Evolutionary conservation across 2,329 filamentous ascomycete species (phyloP), one percentile per base, ranked within the genome.

Genomic region (Dactylellina parvicollis): DNA sequence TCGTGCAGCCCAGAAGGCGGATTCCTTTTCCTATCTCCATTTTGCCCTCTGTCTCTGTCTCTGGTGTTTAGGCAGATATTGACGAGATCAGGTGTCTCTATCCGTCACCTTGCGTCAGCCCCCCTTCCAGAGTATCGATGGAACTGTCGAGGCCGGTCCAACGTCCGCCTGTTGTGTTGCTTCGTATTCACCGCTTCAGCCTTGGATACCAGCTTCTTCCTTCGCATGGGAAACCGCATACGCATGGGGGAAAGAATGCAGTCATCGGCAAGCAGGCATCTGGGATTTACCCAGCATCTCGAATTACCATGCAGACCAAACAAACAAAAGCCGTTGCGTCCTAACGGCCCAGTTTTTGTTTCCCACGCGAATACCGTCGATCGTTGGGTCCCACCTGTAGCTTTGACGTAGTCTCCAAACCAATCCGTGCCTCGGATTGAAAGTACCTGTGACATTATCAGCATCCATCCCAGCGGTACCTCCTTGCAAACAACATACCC

Each of bases 31-130:
- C 22, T 28, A 9, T 49, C 42, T 3, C 8, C 44, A 22, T 26
- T 30, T 49, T 20, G 20, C 12, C 14, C n/a, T 22, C 7, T 24
- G 20, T 22, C 20, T 30, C 28, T 55, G 28, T 38, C 34, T 56
- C 42, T 56, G 42, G 52, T 38, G 52, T 56, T 56, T 56, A 56
- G 52, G 52, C 52, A 56, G 52, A 56, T 54, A 42, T 56, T 42
- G 36, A 42, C 30, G 36, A 56, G 62, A 67, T 67, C 62, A 67
- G 52, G 62, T 56, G 62, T 42, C 52, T 47, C 26, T 36, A 59
- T 67, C 62, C 62, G 52, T 67, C 62, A 67, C 62, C 62, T 57
- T 47, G 62, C 62, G 59, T 56, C 52, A 56, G 52, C 52, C 52
- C 52, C 52, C 16, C 20, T 10, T 22, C 14, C 49, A 32, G 28